Evolutionary conservation across 257 asterid genomes (phyloP), one percentile per base, ranked within the genome.

Genomic region (Capsicum rhomboideum): DNA sequence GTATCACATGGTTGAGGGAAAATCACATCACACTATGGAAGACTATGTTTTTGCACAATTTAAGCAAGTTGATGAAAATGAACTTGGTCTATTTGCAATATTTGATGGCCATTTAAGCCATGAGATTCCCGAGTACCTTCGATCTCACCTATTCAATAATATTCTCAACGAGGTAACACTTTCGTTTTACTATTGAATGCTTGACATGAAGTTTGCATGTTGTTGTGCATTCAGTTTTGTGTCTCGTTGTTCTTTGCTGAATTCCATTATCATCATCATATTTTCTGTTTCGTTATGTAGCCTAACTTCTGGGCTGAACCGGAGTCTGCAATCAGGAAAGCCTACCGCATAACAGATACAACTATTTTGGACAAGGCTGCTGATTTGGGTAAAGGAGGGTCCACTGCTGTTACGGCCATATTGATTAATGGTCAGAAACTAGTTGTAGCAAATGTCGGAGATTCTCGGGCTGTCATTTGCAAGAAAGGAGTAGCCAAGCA

Each of bases 321-420:
- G 0, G 99, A 91, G 91, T 87, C 85, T 1, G 99, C 99, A 80
- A 90, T 94, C 44, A 87, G 89, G 87, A 90, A 93, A 88, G 99
- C 97, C 0, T 96, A 96, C 42, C 90, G 90, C 16, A 82, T 89
- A 53, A 96, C 99, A 0, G 98, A 94, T 87, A 82, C 78, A 29
- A 90, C 77, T 10, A 96, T 96, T 78, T 85, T 96, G 82, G 97
- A 92, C 80, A 94, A 93, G 88, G 92, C 95, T 42, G 86, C 85
- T 84, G 97, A 92, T 85, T 85, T 94, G 53, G 98, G 98, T 0
- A 90, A 86, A 89, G 99, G 99, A 23, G 99, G 99, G 46, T 96
- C 99, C 6, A 94, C 99, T 7, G 98, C 99, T 0, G 99, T 96
- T 49, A 94, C 98, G 12, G 98, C 97, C 13, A 94, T 96, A 86